Conservation (phyloP, 805 yeast species). For the Lachancea fermentati region DNA sequence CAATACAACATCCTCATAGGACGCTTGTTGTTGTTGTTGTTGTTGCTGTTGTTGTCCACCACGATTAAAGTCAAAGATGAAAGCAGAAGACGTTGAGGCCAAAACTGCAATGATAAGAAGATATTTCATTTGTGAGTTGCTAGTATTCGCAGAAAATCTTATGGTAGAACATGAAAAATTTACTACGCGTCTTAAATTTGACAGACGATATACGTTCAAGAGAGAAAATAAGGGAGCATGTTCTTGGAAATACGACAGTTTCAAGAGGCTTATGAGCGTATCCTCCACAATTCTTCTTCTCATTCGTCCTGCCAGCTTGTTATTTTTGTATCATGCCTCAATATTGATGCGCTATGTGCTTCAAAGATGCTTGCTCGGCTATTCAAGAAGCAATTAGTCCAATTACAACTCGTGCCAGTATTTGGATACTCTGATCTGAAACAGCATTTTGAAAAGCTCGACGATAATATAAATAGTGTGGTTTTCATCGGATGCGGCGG, state of each 20-base stretch:
- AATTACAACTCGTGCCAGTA: constrained; percentile 85
- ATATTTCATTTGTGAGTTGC: not conserved
- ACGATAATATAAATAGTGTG: constrained; percentile 69
- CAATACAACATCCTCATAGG: constrained; percentile 35
- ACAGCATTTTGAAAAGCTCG: constrained; percentile 55
- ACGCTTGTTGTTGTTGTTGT: constrained; percentile 27
- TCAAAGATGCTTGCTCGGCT: constrained; percentile 67
- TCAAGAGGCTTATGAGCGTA: constrained; percentile 58
- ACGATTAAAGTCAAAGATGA: constrained; percentile 37
- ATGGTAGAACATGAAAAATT: not conserved
- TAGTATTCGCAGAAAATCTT: not conserved
- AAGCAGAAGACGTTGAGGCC: constrained; percentile 3
- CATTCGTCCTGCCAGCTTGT: constrained; percentile 91
- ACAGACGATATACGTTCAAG: too few relatives aligned
- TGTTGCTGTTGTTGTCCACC: constrained; percentile 36
- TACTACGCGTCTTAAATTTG: not conserved
- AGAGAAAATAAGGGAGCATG: constrained; percentile 40
- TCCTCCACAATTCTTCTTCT: constrained; percentile 67
- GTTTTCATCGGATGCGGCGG: constrained; percentile 91
- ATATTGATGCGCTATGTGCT: constrained; percentile 88
- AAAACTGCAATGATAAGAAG: not conserved
- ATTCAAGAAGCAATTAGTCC: constrained; percentile 75
- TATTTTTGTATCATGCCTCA: constrained; percentile 82
- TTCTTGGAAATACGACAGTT: constrained; percentile 68
- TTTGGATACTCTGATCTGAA: constrained; percentile 83